These are phyloP conservation scores for Bocquillonia castaneifolia DNA, from an alignment of 441 rosid species.

Conservation along the genomic window DNA sequence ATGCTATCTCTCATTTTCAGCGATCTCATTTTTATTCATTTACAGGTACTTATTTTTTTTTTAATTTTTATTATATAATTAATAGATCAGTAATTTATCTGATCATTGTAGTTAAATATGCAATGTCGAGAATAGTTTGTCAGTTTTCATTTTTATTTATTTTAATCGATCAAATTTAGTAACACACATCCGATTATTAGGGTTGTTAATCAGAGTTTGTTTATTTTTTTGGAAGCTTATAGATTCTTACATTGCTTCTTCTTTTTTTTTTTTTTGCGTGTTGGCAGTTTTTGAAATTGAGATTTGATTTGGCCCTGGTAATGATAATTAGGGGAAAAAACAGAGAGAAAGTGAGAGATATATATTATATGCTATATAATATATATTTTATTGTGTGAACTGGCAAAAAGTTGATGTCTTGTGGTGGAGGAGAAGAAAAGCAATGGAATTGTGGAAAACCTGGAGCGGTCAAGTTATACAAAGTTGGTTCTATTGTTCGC, in stretches of 20 bases:
- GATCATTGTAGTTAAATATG: too few relatives aligned
- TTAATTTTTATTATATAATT: background rate
- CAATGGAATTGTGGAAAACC: conserved; percentile 76
- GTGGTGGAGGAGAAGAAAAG: conserved; percentile 44
- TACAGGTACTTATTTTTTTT: conserved; percentile 4
- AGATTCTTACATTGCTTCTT: background rate
- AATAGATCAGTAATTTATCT: too few relatives aligned
- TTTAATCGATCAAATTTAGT: background rate
- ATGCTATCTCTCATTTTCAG: too few relatives aligned
- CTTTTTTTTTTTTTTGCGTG: background rate
- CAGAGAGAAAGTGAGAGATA: too few relatives aligned
- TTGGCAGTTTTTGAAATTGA: conserved; percentile 25
- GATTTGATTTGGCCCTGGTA: conserved; percentile 10
- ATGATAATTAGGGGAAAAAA: conserved; percentile 20
- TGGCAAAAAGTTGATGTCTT: conserved; percentile 51
- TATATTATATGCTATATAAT: background rate
- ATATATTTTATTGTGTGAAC: conserved; percentile 16
- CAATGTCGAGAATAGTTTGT: too few relatives aligned
- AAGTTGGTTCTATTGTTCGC: conserved; percentile 67
- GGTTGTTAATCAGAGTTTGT: background rate
- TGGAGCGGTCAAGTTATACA: conserved; percentile 57
- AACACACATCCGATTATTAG: conserved; percentile 5
- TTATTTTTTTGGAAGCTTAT: background rate
- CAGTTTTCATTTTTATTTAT: too few relatives aligned
- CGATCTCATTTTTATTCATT: conserved; percentile 15